These are phyloP conservation scores for Vitis amurensis DNA, from an alignment of 164 flowering plant genomes.

Conservation along the genomic window DNA sequence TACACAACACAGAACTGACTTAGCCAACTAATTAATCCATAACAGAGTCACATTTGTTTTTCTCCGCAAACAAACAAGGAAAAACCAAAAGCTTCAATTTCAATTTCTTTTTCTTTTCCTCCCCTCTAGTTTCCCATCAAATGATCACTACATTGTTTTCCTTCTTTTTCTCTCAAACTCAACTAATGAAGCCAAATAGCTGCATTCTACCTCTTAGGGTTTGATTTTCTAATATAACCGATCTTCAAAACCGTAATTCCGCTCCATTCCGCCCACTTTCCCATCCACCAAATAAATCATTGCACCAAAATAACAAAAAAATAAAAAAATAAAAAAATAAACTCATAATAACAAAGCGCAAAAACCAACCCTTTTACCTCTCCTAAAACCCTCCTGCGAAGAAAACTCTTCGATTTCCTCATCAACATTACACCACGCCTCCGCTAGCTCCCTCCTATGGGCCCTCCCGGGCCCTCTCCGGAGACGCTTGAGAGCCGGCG, in stretches of 20 bases:
- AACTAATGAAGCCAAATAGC: no score
- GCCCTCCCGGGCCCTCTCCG: constrained; percentile 30
- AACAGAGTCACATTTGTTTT: no score
- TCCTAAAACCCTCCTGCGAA: constrained; percentile 41
- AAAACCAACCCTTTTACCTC: constrained; percentile 25
- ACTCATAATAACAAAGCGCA: background rate
- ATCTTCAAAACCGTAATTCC: background rate
- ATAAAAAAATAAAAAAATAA: background rate
- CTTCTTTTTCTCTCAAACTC: no score
- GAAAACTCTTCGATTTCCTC: constrained; percentile 86
- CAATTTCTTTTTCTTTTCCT: no score
- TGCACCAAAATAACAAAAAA: background rate
- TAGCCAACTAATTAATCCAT: no score
- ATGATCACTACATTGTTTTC: no score
- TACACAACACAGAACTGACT: no score
- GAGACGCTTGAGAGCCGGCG: constrained; percentile 47
- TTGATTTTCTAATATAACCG: no score
- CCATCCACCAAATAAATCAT: background rate
- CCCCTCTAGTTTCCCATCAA: no score
- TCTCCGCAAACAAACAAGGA: no score
- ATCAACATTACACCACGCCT: constrained; percentile 25
- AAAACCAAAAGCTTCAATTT: no score
- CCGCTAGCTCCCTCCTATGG: background rate
- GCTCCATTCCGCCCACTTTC: background rate
- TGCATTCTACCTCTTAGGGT: no score